Evolutionary conservation across 2,329 filamentous ascomycete genomes (phyloP), one percentile per base, ranked within the genome.

Genomic region (Immersiporthe knoxdaviesiana): DNA sequence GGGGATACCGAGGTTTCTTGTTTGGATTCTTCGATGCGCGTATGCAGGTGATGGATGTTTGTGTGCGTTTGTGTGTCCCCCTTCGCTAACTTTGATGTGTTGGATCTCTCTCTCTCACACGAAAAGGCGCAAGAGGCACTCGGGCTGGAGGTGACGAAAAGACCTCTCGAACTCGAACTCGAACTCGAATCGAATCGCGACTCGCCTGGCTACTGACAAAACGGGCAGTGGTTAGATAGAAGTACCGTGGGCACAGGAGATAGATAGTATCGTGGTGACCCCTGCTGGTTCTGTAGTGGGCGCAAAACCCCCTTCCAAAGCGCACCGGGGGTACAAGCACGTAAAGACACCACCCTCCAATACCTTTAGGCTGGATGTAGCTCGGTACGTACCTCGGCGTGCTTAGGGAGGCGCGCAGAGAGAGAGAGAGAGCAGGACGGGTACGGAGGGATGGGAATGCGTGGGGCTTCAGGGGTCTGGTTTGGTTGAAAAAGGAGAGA

Each of bases 311-410:
- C 35, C 35, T 35, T 16, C 37, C n/a, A 59, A 59, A 41, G 16
- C 18, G 16, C 52, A 65, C 63, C 2, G 52, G 63, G 63, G 5
- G 63, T 65, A 65, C 63, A 65, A 47, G n/a, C 37, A 24, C 32
- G 21, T 58, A 58, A 58, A 44, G 30, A 27, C 52, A 65, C 63
- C 63, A 65, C 63, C 63, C 63, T 59, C 63, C 63, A 65, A n/a
- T 8, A 44, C 16, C 44, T 52, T 35, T 47, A n/a, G 12, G 8
- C 16, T 27, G 56, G 8, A 37, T 37, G 30, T 59, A 11, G 30
- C 18, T 37, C 44, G 44, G 44, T 47, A 47, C 44, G 44, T 47
- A 47, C 44, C 44, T 47, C n/a, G 44, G 44, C n/a, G n/a, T n/a
- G n/a, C n/a, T n/a, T n/a, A n/a, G 35, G 35, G 35, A 35, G 35